These are phyloP conservation scores for Nannochloropsis oceanica DNA, from an alignment of 108 stramenopile species.

Conservation along the genomic window DNA sequence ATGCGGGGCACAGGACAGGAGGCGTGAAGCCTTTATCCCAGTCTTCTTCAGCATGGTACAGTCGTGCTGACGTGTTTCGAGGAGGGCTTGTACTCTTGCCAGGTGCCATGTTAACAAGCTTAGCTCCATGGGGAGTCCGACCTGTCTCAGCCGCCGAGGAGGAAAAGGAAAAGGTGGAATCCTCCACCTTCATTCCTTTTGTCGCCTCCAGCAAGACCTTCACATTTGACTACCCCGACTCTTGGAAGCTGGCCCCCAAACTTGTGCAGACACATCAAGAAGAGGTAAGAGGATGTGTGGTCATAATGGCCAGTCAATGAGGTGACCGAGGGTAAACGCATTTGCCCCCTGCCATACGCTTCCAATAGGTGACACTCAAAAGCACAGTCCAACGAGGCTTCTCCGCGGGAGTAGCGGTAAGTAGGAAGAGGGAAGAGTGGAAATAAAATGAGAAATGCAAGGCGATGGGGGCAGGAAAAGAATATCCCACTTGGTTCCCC, in stretches of 20 bases:
- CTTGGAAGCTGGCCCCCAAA: not conserved
- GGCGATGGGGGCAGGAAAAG: not conserved
- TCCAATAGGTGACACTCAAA: not conserved
- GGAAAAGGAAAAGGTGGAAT: not conserved
- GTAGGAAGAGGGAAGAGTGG: not conserved
- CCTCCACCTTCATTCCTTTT: not conserved
- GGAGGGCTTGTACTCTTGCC: not conserved
- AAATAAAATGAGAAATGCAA: too few relatives aligned
- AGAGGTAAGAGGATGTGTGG: not conserved
- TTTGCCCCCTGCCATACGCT: not conserved
- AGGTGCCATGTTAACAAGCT: not conserved
- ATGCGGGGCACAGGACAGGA: not conserved
- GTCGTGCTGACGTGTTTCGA: not conserved
- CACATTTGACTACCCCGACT: not conserved
- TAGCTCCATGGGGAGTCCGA: not conserved
- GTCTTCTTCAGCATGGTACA: not conserved
- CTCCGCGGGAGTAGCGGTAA: not conserved
- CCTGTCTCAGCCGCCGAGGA: not conserved
- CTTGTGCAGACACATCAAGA: not conserved
- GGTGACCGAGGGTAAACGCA: too few relatives aligned
- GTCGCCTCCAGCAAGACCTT: not conserved
- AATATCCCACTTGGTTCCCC: not conserved
- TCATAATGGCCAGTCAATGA: not conserved
- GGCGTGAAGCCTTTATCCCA: not conserved
- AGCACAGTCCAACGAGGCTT: not conserved